These are phyloP conservation scores for Lenzites betulinus DNA, from an alignment of 768 basidiomycete genomes.

Conservation along the genomic window DNA sequence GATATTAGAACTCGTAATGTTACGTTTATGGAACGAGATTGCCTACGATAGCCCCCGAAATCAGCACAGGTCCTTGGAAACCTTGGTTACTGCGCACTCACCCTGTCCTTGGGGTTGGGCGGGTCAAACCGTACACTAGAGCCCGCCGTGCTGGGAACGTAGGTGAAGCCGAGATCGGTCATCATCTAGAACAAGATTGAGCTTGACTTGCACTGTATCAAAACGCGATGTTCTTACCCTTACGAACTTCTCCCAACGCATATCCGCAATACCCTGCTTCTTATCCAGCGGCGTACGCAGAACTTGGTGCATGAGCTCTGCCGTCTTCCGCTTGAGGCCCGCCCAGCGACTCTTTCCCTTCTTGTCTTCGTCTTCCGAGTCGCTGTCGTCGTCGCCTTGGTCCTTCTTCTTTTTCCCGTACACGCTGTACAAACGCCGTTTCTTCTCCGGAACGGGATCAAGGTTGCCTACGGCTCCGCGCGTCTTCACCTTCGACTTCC, in stretches of 20 bases:
- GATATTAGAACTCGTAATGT: slow-evolving; percentile 5
- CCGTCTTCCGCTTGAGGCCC: slow-evolving; percentile 60
- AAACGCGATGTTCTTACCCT: slow-evolving; percentile 45
- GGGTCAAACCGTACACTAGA: slow-evolving; percentile 85
- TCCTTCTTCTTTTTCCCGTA: slow-evolving; percentile 40
- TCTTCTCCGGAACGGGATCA: slow-evolving; percentile 45
- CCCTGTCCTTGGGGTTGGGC: slow-evolving; percentile 52
- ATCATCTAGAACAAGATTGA: slow-evolving; percentile 52
- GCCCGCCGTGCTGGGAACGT: slow-evolving; percentile 75
- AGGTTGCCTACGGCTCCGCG: slow-evolving; percentile 50
- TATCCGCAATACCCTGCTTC: slow-evolving; percentile 52
- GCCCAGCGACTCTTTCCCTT: slow-evolving; percentile 55
- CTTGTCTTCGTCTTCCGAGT: slow-evolving; percentile 39
- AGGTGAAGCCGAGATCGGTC: slow-evolving; percentile 76
- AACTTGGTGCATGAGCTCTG: slow-evolving; percentile 63
- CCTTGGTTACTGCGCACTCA: slow-evolving; percentile 29
- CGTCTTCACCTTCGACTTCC: slow-evolving; percentile 72
- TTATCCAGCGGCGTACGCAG: slow-evolving; percentile 57
- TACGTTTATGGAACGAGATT: slow-evolving; percentile 79
- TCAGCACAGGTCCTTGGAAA: neutral
- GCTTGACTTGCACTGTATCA: neutral
- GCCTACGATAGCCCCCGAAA: slow-evolving; percentile 40
- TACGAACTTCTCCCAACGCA: slow-evolving; percentile 83
- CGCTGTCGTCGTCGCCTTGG: slow-evolving; percentile 40
- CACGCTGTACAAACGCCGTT: slow-evolving; percentile 53